phyloP scores from a whole-genome alignment of 331 rosid species.

The Rhamnella rubrinervis region DNA sequence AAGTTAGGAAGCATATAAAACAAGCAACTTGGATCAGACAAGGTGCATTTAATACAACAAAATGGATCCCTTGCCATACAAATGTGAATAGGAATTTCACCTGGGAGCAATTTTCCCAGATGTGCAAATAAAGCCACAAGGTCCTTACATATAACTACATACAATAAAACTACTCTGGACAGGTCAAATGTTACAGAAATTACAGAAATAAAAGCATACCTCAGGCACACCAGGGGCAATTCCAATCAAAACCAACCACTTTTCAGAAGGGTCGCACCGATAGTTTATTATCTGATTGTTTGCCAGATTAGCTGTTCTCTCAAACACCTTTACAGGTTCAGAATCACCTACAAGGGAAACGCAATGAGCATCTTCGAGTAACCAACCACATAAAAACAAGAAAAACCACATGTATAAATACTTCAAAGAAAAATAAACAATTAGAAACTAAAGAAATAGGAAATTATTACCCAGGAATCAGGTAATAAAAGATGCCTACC shows the following conservation, averaged over 20 bases:
- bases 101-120: background rate
- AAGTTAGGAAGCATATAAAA: background rate
- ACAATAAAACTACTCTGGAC: background rate
- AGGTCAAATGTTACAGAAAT: constrained; percentile 18
- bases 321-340: constrained; percentile 95
- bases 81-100: no score
- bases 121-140: background rate
- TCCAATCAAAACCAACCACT: constrained; percentile 99
- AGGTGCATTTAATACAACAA: background rate
- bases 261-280: constrained; percentile 93
- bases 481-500: constrained; percentile 39
- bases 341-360: constrained; percentile 68
- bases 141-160: background rate
- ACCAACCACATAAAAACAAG: constrained; percentile 23
- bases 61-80: no score
- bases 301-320: constrained; percentile 88
- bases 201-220: constrained; percentile 46
- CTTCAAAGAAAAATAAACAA: constrained; percentile 9
- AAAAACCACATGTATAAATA: background rate
- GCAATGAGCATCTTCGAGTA: constrained; percentile 16
- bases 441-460: constrained; percentile 5
- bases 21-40: background rate
- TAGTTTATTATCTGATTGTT: constrained; percentile 96
- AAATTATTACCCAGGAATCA: background rate
- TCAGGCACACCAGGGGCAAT: constrained; percentile 99